These are phyloP conservation scores for Hypoxylon perforatum DNA, from an alignment of 495 filamentous ascomycete genomes.

Conservation along the genomic window DNA sequence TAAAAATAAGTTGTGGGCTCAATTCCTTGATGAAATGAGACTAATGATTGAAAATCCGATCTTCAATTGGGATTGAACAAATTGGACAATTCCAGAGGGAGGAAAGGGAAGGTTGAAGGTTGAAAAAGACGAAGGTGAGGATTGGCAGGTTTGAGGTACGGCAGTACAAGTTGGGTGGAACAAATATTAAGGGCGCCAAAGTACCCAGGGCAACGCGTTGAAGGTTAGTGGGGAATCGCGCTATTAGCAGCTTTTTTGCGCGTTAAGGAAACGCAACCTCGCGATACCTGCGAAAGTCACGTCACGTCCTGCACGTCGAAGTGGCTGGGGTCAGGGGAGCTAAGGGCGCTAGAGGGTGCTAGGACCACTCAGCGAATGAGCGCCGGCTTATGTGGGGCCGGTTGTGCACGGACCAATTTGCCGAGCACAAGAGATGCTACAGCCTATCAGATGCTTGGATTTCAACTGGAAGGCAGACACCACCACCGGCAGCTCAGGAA, in stretches of 20 bases:
- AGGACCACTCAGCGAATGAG: conserved; percentile 3
- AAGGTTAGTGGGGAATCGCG: conserved; percentile 30
- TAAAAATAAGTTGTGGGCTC: too few relatives aligned
- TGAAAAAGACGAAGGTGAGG: conserved; percentile 15
- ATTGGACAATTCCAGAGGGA: neutral
- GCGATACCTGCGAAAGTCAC: conserved; percentile 10
- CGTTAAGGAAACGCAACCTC: conserved; percentile 10
- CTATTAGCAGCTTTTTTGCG: conserved; percentile 29
- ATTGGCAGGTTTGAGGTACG: conserved; percentile 18
- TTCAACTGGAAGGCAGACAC: conserved; percentile 20
- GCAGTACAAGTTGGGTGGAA: conserved; percentile 28
- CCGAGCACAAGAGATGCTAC: conserved; percentile 17
- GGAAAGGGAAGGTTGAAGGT: conserved; percentile 1
- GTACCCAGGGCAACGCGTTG: conserved; percentile 34
- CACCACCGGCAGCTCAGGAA: conserved; percentile 10
- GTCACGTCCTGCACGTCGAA: conserved; percentile 35
- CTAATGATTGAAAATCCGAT: too few relatives aligned
- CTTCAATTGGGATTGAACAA: too few relatives aligned
- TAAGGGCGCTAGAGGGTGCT: too few relatives aligned
- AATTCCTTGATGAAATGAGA: too few relatives aligned
- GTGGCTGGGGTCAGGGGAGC: conserved; percentile 32
- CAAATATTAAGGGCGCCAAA: conserved; percentile 21
- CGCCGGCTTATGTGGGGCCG: conserved; percentile 25
- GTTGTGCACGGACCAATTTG: conserved; percentile 18
- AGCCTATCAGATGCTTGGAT: conserved; percentile 23